These are phyloP conservation scores for Sclerotinia spermophila DNA, from an alignment of 2,329 filamentous ascomycete genomes.

Conservation along the genomic window DNA sequence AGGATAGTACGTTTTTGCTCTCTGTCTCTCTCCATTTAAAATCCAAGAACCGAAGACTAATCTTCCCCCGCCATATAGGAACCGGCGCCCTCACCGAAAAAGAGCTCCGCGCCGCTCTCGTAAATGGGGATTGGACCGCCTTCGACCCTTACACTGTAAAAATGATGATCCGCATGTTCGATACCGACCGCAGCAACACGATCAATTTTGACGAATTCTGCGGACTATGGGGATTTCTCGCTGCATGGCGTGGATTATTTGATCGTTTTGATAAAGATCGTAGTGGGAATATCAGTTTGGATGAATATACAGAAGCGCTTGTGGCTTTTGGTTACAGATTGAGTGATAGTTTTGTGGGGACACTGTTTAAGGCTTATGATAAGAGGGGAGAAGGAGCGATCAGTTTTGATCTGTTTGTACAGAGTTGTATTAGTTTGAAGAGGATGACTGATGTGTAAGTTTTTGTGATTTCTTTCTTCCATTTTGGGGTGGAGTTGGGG, in stretches of 20 bases:
- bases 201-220: conserved; percentile 97
- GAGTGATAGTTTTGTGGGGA: conserved; percentile 74
- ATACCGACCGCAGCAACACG: conserved; percentile 80
- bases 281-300: conserved; percentile 78
- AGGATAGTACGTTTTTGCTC: conserved; percentile 55
- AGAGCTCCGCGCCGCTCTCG: conserved; percentile 84
- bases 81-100: conserved; percentile 79
- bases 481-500: not conserved
- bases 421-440: conserved; percentile 94
- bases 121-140: conserved; percentile 92
- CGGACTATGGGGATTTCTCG: conserved; percentile 92
- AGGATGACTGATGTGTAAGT: conserved; percentile 84
- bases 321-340: conserved; percentile 92
- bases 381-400: conserved; percentile 67
- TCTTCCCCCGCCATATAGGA: conserved; percentile 41
- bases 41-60: conserved; percentile 14
- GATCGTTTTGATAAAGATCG: conserved; percentile 90
- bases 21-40: not conserved
- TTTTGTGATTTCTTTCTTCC: not conserved
- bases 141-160: conserved; percentile 92
- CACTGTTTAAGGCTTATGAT: conserved; percentile 87
- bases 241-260: conserved; percentile 90
- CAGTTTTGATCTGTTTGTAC: conserved; percentile 95
- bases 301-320: conserved; percentile 86
- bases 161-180: conserved; percentile 99